These are phyloP conservation scores for Corylus americana DNA, from an alignment of 306 rosid species.

Conservation along the genomic window DNA sequence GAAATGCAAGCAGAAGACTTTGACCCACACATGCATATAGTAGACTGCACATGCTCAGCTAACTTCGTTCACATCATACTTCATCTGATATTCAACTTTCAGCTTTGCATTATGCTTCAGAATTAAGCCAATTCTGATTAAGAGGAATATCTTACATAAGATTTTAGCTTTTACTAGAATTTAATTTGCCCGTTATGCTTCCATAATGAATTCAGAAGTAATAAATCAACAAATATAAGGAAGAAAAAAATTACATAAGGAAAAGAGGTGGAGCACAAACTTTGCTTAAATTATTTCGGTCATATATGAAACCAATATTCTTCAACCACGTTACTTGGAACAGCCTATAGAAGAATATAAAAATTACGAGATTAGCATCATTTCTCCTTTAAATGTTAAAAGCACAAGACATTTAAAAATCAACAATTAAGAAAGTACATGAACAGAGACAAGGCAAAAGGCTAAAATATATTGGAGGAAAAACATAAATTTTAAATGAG, in stretches of 20 bases:
- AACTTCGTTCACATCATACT: constrained; percentile 8
- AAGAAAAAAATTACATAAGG: constrained; percentile 26
- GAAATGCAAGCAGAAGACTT: constrained; percentile 1
- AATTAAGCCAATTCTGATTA: constrained; percentile 10
- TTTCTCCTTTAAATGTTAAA: not conserved
- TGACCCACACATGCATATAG: not conserved
- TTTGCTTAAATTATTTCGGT: constrained; percentile 59
- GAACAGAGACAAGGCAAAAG: not conserved
- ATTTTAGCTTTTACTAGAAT: not conserved
- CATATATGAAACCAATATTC: constrained; percentile 76
- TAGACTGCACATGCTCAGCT: constrained; percentile 9
- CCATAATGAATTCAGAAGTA: not conserved
- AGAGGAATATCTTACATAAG: not conserved
- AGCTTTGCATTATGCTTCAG: constrained; percentile 9
- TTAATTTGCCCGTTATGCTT: constrained; percentile 11
- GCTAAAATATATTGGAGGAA: not conserved
- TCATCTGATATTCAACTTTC: constrained; percentile 16
- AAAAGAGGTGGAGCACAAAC: constrained; percentile 68
- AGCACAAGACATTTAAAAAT: not conserved
- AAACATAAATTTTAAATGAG: not conserved
- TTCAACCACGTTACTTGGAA: constrained; percentile 81
- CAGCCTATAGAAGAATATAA: constrained; percentile 65
- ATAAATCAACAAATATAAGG: constrained; percentile 16
- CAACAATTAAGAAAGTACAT: not conserved
- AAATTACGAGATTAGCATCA: constrained; percentile 37